Base-by-base conservation (phyloP, 495 filamentous ascomycete species). In the Hypoxylon intermedium region DNA sequence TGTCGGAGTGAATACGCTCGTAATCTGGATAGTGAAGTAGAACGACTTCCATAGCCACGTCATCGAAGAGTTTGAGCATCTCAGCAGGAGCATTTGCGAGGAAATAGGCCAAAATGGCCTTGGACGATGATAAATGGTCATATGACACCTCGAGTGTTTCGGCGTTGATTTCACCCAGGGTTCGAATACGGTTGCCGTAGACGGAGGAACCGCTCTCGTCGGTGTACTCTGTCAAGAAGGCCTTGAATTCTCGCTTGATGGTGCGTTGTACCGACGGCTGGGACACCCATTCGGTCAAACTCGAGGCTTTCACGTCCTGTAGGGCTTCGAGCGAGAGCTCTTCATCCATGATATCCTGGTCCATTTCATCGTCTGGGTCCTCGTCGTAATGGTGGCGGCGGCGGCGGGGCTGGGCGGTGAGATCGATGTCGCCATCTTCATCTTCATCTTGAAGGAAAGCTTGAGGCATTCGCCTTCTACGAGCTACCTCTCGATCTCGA, bases 51-150 rank as follows among this genome's bases (percentile, higher is more conserved):
- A 98, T 92, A 28, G 95, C 95, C 2, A 96, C 94, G 57, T 96
- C 88, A 67, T 99, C 95, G 67, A 99, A 98, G 40, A 98, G 89
- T 74, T 94, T 93, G 58, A 99, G 83, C 56, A 97, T 87, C 71
- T 96, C 93, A 37, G 90, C 85, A 0, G 95, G 95, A 6, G 94
- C 91, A 69, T 98, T 99, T 63, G 93, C 95, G 24, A 98, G 81
- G 80, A 97, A 99, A 72, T 96, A 97, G 12, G 92, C 93, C n/a
- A 99, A 81, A 21, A 91, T 92, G n/a, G 95, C 93, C 76, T 96
- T 98, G 34, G 89, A 88, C 28, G 87, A 83, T 13, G 90, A 85
- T 33, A 99, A 79, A 71, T 99, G 93, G 60, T 92, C 89, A 73
- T 95, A 99, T 9, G 92, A 97, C 21, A 99, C 92, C 72, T 98